Conservation (phyloP, 1,139 yeast species). For the Yamadazyma atmosphaerica region DNA sequence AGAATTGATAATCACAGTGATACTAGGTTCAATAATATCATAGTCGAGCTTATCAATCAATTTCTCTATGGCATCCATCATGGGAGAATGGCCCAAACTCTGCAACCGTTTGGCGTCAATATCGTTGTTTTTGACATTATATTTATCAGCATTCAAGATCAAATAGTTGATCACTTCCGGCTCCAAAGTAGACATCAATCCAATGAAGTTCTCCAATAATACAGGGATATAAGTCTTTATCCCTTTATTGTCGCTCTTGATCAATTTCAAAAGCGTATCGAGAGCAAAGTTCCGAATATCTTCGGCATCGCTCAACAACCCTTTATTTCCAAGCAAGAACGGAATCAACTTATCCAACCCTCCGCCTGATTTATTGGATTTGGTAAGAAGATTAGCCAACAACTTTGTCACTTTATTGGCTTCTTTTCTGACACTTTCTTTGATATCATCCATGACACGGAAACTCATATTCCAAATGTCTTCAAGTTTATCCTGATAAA, state of each 20-base stretch:
- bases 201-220: conserved; percentile 66
- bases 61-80: conserved; percentile 84
- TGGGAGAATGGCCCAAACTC: conserved; percentile 77
- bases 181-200: conserved; percentile 81
- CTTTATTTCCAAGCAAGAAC: conserved; percentile 74
- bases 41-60: conserved; percentile 61
- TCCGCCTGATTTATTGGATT: conserved; percentile 22
- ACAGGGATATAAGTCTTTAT: conserved; percentile 69
- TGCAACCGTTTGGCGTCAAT: conserved; percentile 79
- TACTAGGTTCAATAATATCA: conserved; percentile 49
- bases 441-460: conserved; percentile 89
- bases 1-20: conserved; percentile 47
- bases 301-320: conserved; percentile 81
- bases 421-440: conserved; percentile 86
- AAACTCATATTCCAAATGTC: conserved; percentile 87
- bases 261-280: conserved; percentile 67
- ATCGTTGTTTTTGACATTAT: conserved; percentile 66
- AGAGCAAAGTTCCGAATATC: conserved; percentile 80
- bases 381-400: conserved; percentile 63
- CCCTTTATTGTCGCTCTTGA: conserved; percentile 59
- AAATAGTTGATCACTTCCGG: conserved; percentile 89
- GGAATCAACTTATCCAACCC: conserved; percentile 71
- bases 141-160: conserved; percentile 85
- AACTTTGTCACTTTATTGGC: conserved; percentile 70
- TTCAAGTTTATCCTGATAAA: conserved; percentile 56